Evolutionary conservation across 2,329 filamentous ascomycete species (phyloP), one percentile per base, ranked within the genome.

Genomic region (Aspergillus tamarii): DNA sequence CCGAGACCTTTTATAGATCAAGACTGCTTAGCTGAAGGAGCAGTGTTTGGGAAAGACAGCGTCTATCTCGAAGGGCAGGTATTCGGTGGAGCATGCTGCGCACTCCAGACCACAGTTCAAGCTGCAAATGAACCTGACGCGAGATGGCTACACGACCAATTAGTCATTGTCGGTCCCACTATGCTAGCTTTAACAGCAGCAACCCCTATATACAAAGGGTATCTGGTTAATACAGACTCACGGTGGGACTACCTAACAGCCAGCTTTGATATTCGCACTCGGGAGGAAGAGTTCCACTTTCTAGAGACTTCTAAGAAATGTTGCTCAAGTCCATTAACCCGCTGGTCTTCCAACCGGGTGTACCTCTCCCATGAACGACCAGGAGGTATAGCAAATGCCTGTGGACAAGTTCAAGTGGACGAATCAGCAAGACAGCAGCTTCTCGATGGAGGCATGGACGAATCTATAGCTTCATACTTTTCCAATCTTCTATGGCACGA

Each of bases 321-420:
- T 50, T 50, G 46, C 14, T 30, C 46, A 1, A 19, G 3, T n/a
- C 46, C 46, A 16, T 14, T 50, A 4, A 50, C 16, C 6, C 46
- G 46, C 14, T 50, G 46, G 46, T 50, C 46, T 1, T 50, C 46
- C 3, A 50, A 50, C 46, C 46, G 62, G 5, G 96, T 93, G 6
- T 97, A 97, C 78, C 96, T 97, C 68, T 93, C 93, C 0, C 89
- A 91, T 61, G 93, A 96, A 14, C 59, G 46, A 30, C 66, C 46
- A 10, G 1, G 26, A 19, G 11, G 34, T 5, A 36, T 36, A 54
- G n/a, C 19, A 36, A 54, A 36, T 54, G 32, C 32, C 52, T 54
- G 32, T 21, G 30, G 32, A 11, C 52, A 54, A 36, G 30, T 36
- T 36, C 19, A 21, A 3, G 11, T 54, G 9, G 52, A 68, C 28